phyloP scores from a whole-genome alignment of 2,329 filamentous ascomycete genomes.

The Huntiella abstrusa region DNA sequence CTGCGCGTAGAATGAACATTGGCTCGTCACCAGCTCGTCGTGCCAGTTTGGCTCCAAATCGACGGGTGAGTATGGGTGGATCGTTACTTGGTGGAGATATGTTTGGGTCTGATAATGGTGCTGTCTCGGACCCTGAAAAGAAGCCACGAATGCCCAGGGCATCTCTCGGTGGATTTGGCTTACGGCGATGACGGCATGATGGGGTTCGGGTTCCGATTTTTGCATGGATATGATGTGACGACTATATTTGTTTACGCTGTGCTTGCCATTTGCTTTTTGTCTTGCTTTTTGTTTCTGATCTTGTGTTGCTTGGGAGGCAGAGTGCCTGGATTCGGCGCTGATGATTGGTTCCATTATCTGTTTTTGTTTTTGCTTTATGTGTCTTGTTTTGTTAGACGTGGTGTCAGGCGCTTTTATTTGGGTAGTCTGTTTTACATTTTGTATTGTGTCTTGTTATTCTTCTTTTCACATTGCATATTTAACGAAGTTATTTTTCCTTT shows the following conservation, averaged over 20 bases:
- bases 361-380: background rate
- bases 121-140: conserved; percentile 19
- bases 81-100: conserved; percentile 1
- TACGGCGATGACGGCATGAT: background rate
- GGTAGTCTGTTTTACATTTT: background rate
- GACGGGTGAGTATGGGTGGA: conserved; percentile 20
- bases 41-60: background rate
- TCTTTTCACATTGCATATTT: conserved; percentile 2
- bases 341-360: too few relatives aligned
- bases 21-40: conserved; percentile 15
- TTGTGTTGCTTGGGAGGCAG: too few relatives aligned
- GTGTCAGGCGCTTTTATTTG: too few relatives aligned
- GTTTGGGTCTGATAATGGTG: conserved; percentile 16
- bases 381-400: background rate
- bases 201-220: background rate
- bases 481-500: background rate
- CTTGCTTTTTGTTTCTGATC: background rate
- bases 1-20: conserved; percentile 39
- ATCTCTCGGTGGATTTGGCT: background rate
- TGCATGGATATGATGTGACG: background rate
- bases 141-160: conserved; percentile 1
- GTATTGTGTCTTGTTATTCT: background rate
- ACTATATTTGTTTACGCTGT: background rate
- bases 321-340: too few relatives aligned
- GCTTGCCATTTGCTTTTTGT: background rate